Conservation (phyloP, 495 filamentous ascomycete genomes). For the Ascodesmis nigricans region DNA sequence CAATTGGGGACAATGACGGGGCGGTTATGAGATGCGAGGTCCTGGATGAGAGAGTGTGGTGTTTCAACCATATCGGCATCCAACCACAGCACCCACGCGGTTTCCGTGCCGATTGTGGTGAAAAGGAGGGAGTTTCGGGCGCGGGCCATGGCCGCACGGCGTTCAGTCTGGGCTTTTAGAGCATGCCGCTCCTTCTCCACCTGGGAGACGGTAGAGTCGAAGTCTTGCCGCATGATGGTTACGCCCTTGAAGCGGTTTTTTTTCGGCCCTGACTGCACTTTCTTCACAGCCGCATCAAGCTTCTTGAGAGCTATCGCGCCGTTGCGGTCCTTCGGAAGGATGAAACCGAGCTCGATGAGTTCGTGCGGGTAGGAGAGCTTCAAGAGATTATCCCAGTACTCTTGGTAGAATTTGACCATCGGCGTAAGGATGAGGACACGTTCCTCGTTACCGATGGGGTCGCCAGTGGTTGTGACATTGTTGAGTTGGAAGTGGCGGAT, state of each 20-base stretch:
- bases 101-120: conserved; percentile 85
- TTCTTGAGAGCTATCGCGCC: conserved; percentile 62
- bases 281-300: conserved; percentile 62
- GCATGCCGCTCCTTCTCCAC: conserved; percentile 77
- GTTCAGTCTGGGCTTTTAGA: conserved; percentile 61
- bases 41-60: conserved; percentile 67
- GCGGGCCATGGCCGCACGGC: conserved; percentile 74
- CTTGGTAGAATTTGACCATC: conserved; percentile 74
- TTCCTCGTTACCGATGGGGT: conserved; percentile 57
- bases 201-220: conserved; percentile 63
- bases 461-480: conserved; percentile 57
- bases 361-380: conserved; percentile 76
- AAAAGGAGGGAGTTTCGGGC: conserved; percentile 88
- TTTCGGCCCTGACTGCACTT: conserved; percentile 58
- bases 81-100: conserved; percentile 91
- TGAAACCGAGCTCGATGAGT: conserved; percentile 86
- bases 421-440: conserved; percentile 81
- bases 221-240: conserved; percentile 87
- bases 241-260: conserved; percentile 72
- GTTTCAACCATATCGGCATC: conserved; percentile 86
- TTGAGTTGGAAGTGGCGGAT: conserved; percentile 89
- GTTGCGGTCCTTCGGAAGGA: conserved; percentile 73
- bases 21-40: conserved; percentile 67
- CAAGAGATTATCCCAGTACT: conserved; percentile 88
- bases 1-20: conserved; percentile 87